A percentile compares a stretch with the other conserved stretches of the same genome.
Conservation (phyloP, 805 yeast genomes). For the Candida ipomoeae region DNA sequence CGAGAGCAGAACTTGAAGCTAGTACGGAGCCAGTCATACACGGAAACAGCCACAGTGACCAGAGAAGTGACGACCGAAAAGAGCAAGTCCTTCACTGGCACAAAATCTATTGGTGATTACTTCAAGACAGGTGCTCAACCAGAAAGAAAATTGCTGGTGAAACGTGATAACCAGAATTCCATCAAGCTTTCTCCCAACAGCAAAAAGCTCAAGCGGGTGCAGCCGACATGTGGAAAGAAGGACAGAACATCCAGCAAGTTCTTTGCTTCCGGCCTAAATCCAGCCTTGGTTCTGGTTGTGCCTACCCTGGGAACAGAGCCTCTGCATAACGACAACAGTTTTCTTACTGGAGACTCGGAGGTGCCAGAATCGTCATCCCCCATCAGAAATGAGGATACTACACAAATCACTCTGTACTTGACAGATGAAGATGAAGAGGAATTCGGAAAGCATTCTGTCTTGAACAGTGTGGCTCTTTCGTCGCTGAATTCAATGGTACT, state of each 20-base stretch:
- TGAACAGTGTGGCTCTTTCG: slow-evolving; percentile 8
- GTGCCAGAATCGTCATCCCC: slow-evolving; percentile 31
- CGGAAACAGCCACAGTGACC: not conserved
- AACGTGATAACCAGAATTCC: slow-evolving; percentile 5
- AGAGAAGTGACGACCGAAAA: not conserved
- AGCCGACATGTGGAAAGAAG: not conserved
- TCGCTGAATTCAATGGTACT: slow-evolving; percentile 5
- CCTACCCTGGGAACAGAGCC: not conserved
- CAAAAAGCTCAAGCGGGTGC: slow-evolving; percentile 15
- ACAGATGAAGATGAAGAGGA: slow-evolving; percentile 18
- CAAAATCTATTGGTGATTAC: slow-evolving; percentile 14
- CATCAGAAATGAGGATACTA: slow-evolving; percentile 9
- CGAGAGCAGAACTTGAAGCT: slow-evolving; percentile 39
- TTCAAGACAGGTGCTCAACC: slow-evolving; percentile 7
- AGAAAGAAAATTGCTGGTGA: slow-evolving; percentile 2
- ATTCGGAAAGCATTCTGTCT: slow-evolving; percentile 7
- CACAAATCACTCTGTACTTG: slow-evolving; percentile 9
- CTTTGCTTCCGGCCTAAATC: slow-evolving; percentile 3
- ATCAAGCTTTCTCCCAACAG: slow-evolving; percentile 18
- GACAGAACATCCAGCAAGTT: slow-evolving; percentile 16
- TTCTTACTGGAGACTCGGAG: slow-evolving; percentile 28
- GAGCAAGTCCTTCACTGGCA: slow-evolving; percentile 9
- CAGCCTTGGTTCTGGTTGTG: not conserved
- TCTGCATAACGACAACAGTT: slow-evolving; percentile 6
- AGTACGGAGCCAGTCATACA: slow-evolving; percentile 13